Base-by-base conservation (phyloP, 2,329 filamentous ascomycete species). In the Aspergillus candidus region DNA sequence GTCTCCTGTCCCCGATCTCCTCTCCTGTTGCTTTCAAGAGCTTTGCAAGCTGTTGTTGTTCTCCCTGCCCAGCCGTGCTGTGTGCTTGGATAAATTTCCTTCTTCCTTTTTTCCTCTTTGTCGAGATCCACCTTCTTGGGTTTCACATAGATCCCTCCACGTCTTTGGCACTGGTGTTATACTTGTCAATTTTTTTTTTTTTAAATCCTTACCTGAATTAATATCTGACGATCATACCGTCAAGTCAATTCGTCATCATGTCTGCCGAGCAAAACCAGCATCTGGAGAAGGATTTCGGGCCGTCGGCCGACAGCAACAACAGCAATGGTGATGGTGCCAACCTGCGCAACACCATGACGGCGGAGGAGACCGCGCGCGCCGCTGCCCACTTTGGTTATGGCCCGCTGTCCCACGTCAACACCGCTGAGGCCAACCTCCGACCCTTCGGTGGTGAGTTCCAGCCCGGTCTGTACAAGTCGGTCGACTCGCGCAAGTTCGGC, bases 391-490 rank as follows among this genome's bases (percentile, higher is more conserved):
- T 73, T 52, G 72, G 71, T 22, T 74, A 74, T 50, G 72, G 72
- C 27, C 76, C 76, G 40, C 65, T 79, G 43, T 71, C 75, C 8
- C 71, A 75, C 34, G 61, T 72, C 52, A 69, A 71, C 59, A 69
- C 72, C 39, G 48, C 63, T 11, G 69, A 67, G 43, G 64, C 65
- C n/a, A 65, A 67, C 34, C 66, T 81, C 35, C 73, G 77, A 40
- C 77, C 84, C 57, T 85, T 85, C 59, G 84, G 82, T 52, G 83
- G 83, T 70, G 81, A 83, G 58, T 82, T 87, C 66, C 82, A 88
- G 66, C 83, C 84, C 40, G 83, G 83, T 69, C 70, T 77, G 41
- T 79, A 83, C 74, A 80, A 76, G 67, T 72, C 80, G 7, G 78
- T 80, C 67, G 76, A 79, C 62, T 53, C 63, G 15, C 81, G 83